Evolutionary conservation across 2,329 filamentous ascomycete genomes (phyloP).

Genomic region (Cercospora zeina): DNA sequence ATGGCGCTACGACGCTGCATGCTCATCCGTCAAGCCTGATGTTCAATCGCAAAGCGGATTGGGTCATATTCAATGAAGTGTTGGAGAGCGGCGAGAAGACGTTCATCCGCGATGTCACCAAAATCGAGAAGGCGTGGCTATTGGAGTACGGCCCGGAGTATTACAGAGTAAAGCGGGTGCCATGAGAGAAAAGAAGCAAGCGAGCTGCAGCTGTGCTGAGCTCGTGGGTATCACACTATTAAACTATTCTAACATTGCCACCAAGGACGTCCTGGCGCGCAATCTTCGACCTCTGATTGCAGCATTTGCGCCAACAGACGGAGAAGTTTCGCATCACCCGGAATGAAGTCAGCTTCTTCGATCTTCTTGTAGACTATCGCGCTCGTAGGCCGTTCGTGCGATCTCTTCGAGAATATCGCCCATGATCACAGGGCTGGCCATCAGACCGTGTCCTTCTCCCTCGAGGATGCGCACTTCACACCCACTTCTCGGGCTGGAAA

Average conservation of each 20-base stretch:
- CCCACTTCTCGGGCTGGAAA: constrained; percentile 49
- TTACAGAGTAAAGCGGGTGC: constrained; percentile 59
- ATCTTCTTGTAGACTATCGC: not conserved
- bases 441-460: constrained; percentile 89
- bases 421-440: constrained; percentile 94
- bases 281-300: not conserved
- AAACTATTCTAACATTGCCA: constrained; percentile 8
- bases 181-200: not conserved
- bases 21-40: constrained; percentile 90
- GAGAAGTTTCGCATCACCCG: not conserved
- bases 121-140: constrained; percentile 90
- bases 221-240: constrained; percentile 8
- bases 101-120: constrained; percentile 88
- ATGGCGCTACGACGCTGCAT: constrained; percentile 73
- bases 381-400: constrained; percentile 53
- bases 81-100: constrained; percentile 86
- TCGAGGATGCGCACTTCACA: constrained; percentile 90
- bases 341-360: not conserved
- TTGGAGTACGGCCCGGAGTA: constrained; percentile 84
- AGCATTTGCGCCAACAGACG: not conserved
- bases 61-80: constrained; percentile 93
- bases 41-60: constrained; percentile 95
- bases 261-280: not conserved
- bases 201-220: constrained; percentile 3
- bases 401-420: constrained; percentile 92